Conservation (phyloP, 192 early-diverging fungal genomes). For the Umbelopsis sp. region DNA sequence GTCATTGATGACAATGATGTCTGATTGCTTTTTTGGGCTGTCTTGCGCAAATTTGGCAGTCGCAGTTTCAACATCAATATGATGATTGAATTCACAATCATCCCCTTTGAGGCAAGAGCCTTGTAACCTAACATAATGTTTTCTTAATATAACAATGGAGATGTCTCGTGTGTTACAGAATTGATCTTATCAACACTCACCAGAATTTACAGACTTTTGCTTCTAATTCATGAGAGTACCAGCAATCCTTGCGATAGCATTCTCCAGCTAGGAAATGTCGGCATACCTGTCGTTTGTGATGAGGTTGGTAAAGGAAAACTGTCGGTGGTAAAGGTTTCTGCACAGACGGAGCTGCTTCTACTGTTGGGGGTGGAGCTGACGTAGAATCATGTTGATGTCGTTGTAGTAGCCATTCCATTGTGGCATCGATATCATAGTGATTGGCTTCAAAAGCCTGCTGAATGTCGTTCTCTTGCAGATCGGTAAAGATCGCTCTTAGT, state of each 20-base stretch:
- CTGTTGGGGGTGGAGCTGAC: conserved; percentile 8
- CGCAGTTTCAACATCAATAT: conserved; percentile 41
- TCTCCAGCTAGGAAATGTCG: conserved; percentile 58
- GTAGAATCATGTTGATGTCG: conserved; percentile 9
- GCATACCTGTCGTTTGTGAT: conserved; percentile 46
- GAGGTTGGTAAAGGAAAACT: neutral
- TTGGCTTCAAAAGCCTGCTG: conserved; percentile 36
- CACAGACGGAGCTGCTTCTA: neutral
- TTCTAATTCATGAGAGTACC: conserved; percentile 58
- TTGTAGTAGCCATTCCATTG: conserved; percentile 39
- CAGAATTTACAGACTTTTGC: conserved; percentile 61
- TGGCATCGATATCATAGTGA: conserved; percentile 50
- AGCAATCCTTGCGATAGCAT: conserved; percentile 59
- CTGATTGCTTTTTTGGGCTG: conserved; percentile 11
- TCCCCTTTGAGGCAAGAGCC: conserved; percentile 56
- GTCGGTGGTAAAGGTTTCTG: neutral
- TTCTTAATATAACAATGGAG: neutral
- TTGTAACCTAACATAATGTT: conserved; percentile 44
- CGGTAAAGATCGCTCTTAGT: conserved; percentile 45
- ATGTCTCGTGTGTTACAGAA: neutral
- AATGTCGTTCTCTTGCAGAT: conserved; percentile 42
- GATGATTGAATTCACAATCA: conserved; percentile 54
- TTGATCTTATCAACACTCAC: conserved; percentile 38
- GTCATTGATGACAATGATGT: conserved; percentile 20
- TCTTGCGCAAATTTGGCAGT: conserved; percentile 33